phyloP scores from a whole-genome alignment of 257 asterid species.

The Fraxinus quadrangulata region DNA sequence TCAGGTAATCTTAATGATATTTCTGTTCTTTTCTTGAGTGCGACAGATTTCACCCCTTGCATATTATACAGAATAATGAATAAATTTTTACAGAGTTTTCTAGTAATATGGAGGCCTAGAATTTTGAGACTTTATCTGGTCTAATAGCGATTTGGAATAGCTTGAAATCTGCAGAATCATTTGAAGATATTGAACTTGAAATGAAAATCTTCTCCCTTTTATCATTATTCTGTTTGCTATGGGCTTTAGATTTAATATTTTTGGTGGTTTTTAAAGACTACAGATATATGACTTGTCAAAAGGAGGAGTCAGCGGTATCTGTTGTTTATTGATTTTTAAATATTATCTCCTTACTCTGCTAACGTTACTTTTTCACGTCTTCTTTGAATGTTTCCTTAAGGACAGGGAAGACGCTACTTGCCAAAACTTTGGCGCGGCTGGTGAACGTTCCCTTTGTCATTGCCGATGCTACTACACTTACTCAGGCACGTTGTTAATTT shows the following conservation, averaged over 20 bases:
- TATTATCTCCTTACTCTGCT: slow-evolving; percentile 17
- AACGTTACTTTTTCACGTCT: slow-evolving; percentile 56
- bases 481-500: slow-evolving; percentile 69
- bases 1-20: slow-evolving; percentile 73
- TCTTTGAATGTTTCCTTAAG: slow-evolving; percentile 59
- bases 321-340: slow-evolving; percentile 13
- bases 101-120: not conserved
- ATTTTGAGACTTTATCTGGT: slow-evolving; percentile 9
- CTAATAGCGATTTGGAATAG: not conserved
- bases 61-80: slow-evolving; percentile 14
- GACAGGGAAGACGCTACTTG: slow-evolving; percentile 99
- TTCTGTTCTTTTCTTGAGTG: slow-evolving; percentile 22
- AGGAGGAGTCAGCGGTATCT: not conserved
- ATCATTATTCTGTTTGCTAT: not conserved
- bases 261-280: not conserved
- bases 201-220: not conserved
- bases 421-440: slow-evolving; percentile 94
- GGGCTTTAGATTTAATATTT: not conserved
- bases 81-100: slow-evolving; percentile 14
- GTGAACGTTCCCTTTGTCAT: slow-evolving; percentile 97
- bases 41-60: not conserved
- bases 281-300: not conserved
- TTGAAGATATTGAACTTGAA: slow-evolving; percentile 3
- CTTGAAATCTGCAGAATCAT: not conserved
- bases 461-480: slow-evolving; percentile 98